Evolutionary conservation across 2,329 filamentous ascomycete genomes (phyloP).

Genomic region (Mariannaea sp.): DNA sequence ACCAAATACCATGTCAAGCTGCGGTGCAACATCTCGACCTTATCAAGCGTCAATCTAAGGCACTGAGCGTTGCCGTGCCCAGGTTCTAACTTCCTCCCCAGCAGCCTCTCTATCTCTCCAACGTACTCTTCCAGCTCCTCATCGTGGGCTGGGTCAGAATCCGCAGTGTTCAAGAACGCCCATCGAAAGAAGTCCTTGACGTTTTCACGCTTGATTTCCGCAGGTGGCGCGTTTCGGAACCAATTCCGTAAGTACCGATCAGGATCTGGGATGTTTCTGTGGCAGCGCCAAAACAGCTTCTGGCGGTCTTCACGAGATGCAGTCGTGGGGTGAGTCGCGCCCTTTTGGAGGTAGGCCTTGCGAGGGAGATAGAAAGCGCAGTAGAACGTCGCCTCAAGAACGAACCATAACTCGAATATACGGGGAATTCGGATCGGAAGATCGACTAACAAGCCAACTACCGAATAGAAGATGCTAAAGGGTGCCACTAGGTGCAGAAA

Average conservation of each 20-base stretch:
- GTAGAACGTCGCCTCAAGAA: constrained; percentile 60
- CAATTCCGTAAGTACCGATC: constrained; percentile 59
- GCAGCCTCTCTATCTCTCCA: constrained; percentile 31
- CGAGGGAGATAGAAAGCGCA: constrained; percentile 58
- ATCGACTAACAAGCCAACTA: constrained; percentile 35
- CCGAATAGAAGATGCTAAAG: constrained; percentile 52
- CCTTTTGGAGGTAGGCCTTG: constrained; percentile 54
- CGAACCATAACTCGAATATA: constrained; percentile 49
- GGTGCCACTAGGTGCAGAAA: constrained; percentile 55
- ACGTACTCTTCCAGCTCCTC: constrained; percentile 25
- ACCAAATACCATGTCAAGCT: constrained; percentile 42
- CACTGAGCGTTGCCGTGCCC: constrained; percentile 50
- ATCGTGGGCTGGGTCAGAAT: neutral
- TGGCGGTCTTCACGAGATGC: constrained; percentile 51
- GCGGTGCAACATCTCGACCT: constrained; percentile 59
- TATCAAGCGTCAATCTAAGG: constrained; percentile 61
- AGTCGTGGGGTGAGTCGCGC: constrained; percentile 54
- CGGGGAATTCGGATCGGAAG: constrained; percentile 36
- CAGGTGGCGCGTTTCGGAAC: constrained; percentile 58
- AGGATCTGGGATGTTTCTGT: constrained; percentile 50
- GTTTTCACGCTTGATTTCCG: constrained; percentile 62
- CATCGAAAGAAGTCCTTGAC: constrained; percentile 65
- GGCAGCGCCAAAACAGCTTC: constrained; percentile 56
- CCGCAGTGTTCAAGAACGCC: constrained; percentile 52
- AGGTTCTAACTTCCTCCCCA: neutral